A percentile compares a stretch with the other conserved stretches of the same genome.
These are phyloP conservation scores for Linnemannia hyalina DNA, from an alignment of 192 early-diverging fungal species.

Conservation along the genomic window DNA sequence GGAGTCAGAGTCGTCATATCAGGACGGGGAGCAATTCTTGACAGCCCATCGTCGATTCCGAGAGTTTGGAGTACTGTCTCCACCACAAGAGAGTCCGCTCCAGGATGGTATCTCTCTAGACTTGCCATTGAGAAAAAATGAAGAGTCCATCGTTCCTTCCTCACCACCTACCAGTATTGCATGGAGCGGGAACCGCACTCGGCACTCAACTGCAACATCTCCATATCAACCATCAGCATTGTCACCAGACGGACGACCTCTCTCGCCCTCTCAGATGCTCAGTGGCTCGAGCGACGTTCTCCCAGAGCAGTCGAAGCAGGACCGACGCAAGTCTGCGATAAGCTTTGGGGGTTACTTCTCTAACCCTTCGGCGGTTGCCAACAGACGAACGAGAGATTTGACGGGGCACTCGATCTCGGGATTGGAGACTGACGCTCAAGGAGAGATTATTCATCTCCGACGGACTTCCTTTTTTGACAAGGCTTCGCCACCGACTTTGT, in stretches of 20 bases:
- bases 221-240: not conserved
- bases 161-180: not conserved
- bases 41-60: not conserved
- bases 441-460: slow-evolving; percentile 44
- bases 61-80: slow-evolving; percentile 10
- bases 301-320: slow-evolving; percentile 24
- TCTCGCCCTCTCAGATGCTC: slow-evolving; percentile 18
- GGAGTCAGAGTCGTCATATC: not conserved
- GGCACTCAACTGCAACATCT: not conserved
- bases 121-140: not conserved
- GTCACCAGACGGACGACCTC: slow-evolving; percentile 7
- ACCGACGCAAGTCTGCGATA: slow-evolving; percentile 47
- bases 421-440: slow-evolving; percentile 25
- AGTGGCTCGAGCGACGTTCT: not conserved
- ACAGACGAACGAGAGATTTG: slow-evolving; percentile 16
- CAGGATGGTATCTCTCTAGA: not conserved
- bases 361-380: not conserved
- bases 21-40: slow-evolving; percentile 19
- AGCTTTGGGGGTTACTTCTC: slow-evolving; percentile 54
- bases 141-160: not conserved
- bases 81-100: not conserved
- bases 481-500: slow-evolving; percentile 15
- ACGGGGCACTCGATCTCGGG: slow-evolving; percentile 23
- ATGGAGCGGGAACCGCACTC: not conserved
- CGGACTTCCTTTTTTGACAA: slow-evolving; percentile 36